A percentile compares a stretch with the other conserved stretches of the same genome.
Conservation (phyloP, 768 basidiomycete genomes). For the Kwoniella pini region DNA sequence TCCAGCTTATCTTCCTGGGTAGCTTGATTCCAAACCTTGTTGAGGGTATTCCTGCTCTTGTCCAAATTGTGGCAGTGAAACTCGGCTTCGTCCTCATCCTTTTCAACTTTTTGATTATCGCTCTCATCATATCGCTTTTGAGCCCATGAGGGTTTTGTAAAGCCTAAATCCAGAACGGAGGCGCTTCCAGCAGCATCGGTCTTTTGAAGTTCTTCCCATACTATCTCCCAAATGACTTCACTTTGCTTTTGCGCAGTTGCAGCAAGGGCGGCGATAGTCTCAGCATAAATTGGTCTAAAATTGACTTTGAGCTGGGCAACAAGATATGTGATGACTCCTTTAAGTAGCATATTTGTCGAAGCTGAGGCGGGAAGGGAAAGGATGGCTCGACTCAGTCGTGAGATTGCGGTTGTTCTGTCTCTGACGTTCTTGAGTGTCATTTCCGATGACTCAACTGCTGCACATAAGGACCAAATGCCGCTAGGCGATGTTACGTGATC, state of each 20-base stretch:
- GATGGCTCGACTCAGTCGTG: slow-evolving; percentile 62
- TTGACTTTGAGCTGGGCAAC: slow-evolving; percentile 88
- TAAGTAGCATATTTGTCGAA: background rate
- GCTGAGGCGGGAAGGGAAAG: slow-evolving; percentile 22
- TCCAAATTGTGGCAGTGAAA: slow-evolving; percentile 52
- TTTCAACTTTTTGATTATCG: slow-evolving; percentile 1
- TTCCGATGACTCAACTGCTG: slow-evolving; percentile 78
- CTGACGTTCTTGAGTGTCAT: slow-evolving; percentile 77
- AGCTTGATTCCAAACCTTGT: slow-evolving; percentile 23
- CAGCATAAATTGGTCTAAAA: slow-evolving; percentile 83
- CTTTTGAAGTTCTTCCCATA: slow-evolving; percentile 66
- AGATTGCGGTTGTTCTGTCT: slow-evolving; percentile 78
- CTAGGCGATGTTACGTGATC: slow-evolving; percentile 6
- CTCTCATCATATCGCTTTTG: background rate
- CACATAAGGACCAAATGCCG: slow-evolving; percentile 56
- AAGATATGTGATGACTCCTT: slow-evolving; percentile 30
- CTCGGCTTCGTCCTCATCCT: slow-evolving; percentile 46
- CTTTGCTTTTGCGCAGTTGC: slow-evolving; percentile 62
- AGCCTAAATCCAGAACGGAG: slow-evolving; percentile 29
- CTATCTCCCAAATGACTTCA: slow-evolving; percentile 68
- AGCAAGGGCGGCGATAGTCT: slow-evolving; percentile 70
- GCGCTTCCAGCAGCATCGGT: slow-evolving; percentile 28
- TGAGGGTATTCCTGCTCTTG: slow-evolving; percentile 22
- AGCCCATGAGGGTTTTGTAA: slow-evolving; percentile 33
- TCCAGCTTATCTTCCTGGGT: slow-evolving; percentile 40